Evolutionary conservation across 257 asterid genomes (phyloP), one percentile per base, ranked within the genome.

Genomic region (Solanum piurae): DNA sequence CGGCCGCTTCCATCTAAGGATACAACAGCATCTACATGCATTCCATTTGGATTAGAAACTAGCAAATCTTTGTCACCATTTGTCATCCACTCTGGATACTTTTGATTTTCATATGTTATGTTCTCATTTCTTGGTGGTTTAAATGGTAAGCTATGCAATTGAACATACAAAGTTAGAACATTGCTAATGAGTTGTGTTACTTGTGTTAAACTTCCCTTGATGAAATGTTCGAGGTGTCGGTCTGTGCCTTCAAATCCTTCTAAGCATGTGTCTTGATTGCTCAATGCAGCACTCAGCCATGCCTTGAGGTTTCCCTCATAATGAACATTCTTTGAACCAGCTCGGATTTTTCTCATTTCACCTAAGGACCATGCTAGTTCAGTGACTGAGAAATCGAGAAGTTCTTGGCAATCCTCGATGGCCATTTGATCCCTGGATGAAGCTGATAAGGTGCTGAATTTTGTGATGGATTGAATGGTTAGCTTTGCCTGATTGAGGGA

Each of bases 181-280:
- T 97, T 97, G 60, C 94, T 92, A 49, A 97, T 95, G 85, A 97
- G 98, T 86, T 97, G 98, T 18, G 95, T 94, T 5, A 97, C 98
- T 89, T 95, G 98, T n/a, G 92, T 87, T 34, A 97, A 89, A 83
- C 98, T 93, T 27, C 98, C 98, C 49, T 92, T 89, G 0, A 95
- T 87, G 88, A 93, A 95, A 40, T 92, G 90, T 64, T 94, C 95
- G 7, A 95, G 94, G 76, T 90, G 95, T 9, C 94, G 89, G 38
- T 97, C 98, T 1, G 99, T 97, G 38, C 99, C 99, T 87, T 95
- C 96, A 13, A 97, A 97, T 38, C 99, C 99, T 88, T 97, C 99
- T 2, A 97, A 92, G 89, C 99, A 97, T 0, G 99, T 97, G 87
- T 97, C 98, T 88, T 97, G 99, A 90, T 97, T 97, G 96, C 99